Evolutionary conservation across 129 eudicot genomes (phyloP), one percentile per base, ranked within the genome.

Genomic region (Ambrosia artemisiifolia): DNA sequence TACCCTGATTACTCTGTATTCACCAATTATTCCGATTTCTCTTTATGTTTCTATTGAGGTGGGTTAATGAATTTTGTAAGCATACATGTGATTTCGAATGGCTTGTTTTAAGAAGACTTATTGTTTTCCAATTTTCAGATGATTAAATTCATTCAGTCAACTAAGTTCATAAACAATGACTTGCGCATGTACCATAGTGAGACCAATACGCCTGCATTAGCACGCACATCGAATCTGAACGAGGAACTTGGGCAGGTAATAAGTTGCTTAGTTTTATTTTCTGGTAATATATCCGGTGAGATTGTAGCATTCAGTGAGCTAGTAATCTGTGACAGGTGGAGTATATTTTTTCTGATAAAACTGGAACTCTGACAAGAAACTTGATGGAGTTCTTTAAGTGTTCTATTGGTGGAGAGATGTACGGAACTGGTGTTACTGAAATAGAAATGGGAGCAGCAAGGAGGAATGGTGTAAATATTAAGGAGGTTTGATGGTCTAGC

Each of bases 191-290:
- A 88, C 80, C 99, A 94, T 73, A 75, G 81, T 63, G 97, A 91
- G 78, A 84, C 96, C 77, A 94, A 94, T 55, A 94, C 97, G 48
- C 93, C 99, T 44, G 99, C 99, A 13, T 78, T 82, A 87, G 99
- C 99, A 60, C 87, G 99, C 28, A 94, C 99, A 12, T 94, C 99
- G 55, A 94, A 94, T 83, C 88, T 94, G 43, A 94, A 94, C 59
- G 99, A 94, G 85, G 99, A 94, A 83, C 97, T 94, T 88, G 99
- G 99, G 63, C 99, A 94, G 95, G 98, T 94, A 74, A 50, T 51
- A 5, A 33, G 14, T 40, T 67, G 30, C 60, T 53, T 48, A 46
- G 60, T 72, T n/a, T 24, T 35, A 16, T 48, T 17, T 24, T 71
- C 35, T 54, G n/a, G 36, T 35, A 10, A 63, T 64, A 70, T 40